phyloP scores from a whole-genome alignment of 2,329 filamentous ascomycete genomes.

The Diaporthe ilicicola region DNA sequence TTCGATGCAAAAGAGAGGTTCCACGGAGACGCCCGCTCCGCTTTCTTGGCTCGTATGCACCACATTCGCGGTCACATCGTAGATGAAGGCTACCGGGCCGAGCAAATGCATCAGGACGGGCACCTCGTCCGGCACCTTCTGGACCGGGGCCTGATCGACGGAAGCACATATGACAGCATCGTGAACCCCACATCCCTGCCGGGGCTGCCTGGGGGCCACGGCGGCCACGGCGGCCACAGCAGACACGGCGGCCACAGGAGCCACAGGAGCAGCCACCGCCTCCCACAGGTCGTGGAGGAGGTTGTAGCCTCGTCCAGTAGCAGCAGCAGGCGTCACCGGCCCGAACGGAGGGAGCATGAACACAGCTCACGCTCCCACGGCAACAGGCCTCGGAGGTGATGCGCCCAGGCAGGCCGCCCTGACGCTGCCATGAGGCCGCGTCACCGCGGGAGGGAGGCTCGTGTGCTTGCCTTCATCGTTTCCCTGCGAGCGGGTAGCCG shows the following conservation, averaged over 20 bases:
- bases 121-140: slow-evolving; percentile 49
- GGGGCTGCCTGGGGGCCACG: background rate
- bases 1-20: slow-evolving; percentile 41
- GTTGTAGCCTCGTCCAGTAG: background rate
- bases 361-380: background rate
- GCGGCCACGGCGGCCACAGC: background rate
- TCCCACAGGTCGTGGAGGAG: slow-evolving; percentile 15
- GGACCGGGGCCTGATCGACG: slow-evolving; percentile 40
- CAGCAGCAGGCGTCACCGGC: background rate
- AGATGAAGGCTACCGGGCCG: slow-evolving; percentile 35
- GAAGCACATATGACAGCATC: background rate
- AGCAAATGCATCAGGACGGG: slow-evolving; percentile 50
- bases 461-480: background rate
- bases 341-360: background rate
- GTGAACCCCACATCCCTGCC: background rate
- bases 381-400: background rate
- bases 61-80: slow-evolving; percentile 59
- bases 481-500: background rate
- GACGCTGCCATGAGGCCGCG: background rate
- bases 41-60: slow-evolving; percentile 53
- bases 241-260: background rate
- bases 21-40: slow-evolving; percentile 33
- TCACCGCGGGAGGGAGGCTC: background rate
- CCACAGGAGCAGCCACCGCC: background rate
- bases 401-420: too few relatives aligned